Percentiles rank a stretch among this genome's conserved stretches.
These are phyloP conservation scores for Lippia alba DNA, from an alignment of 305 asterid species.

Conservation along the genomic window DNA sequence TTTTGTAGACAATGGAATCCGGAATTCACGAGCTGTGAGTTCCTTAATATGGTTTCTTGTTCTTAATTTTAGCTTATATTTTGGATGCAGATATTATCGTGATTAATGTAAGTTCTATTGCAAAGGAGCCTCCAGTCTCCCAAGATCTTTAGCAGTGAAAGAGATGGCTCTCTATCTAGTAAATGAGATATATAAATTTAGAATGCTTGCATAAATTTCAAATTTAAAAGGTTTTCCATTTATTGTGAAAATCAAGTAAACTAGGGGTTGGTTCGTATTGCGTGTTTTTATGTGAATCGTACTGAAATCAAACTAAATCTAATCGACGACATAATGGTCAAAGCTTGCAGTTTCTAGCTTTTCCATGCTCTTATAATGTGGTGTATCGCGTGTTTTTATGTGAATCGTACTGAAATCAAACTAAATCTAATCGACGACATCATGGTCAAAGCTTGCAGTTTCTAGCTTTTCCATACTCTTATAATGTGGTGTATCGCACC, in stretches of 20 bases:
- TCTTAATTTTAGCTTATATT: not conserved
- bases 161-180: too few relatives aligned
- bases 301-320: slow-evolving; percentile 24
- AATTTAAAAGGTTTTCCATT: too few relatives aligned
- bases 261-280: not conserved
- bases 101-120: not conserved
- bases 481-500: not conserved
- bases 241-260: too few relatives aligned
- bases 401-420: not conserved
- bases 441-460: slow-evolving; percentile 18
- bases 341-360: not conserved
- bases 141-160: too few relatives aligned
- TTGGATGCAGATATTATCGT: not conserved
- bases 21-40: slow-evolving; percentile 28
- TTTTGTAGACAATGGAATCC: slow-evolving; percentile 13
- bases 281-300: not conserved
- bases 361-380: not conserved
- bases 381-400: not conserved
- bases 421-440: too few relatives aligned
- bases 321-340: slow-evolving; percentile 28
- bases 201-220: too few relatives aligned
- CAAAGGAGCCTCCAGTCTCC: not conserved
- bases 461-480: not conserved
- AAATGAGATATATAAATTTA: too few relatives aligned
- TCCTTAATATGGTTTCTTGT: not conserved